These are phyloP conservation scores for rapeseed (Brassica napus) DNA, from an alignment of 345 rosid species.

Conservation along the genomic window DNA sequence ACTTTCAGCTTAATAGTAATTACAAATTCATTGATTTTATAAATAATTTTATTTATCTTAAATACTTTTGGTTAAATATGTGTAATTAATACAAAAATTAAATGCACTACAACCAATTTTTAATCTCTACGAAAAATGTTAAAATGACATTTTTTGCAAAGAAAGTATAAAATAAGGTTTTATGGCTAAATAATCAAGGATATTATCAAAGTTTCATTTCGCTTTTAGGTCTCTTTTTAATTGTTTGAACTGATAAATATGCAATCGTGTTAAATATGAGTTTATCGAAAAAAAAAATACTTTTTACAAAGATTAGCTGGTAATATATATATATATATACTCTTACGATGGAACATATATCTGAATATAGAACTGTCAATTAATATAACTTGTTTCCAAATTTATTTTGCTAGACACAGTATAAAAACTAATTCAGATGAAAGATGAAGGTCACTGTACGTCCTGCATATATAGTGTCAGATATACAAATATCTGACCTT, in stretches of 20 bases:
- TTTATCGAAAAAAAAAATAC: not conserved
- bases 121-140: too few species aligned
- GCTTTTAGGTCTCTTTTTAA: not conserved
- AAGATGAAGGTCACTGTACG: not conserved
- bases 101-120: too few species aligned
- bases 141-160: too few species aligned
- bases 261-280: not conserved
- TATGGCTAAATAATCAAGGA: slow-evolving; percentile 7
- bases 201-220: not conserved
- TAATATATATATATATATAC: not conserved
- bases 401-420: not conserved
- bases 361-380: not conserved
- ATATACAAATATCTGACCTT: not conserved
- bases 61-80: too few species aligned
- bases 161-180: not conserved
- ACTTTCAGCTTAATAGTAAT: too few species aligned
- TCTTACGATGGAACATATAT: not conserved
- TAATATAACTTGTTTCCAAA: not conserved
- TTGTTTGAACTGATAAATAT: not conserved
- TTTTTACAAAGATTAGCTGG: not conserved
- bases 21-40: too few species aligned
- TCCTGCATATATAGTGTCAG: not conserved
- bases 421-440: not conserved
- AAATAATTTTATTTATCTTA: too few species aligned
- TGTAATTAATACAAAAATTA: too few species aligned